phyloP scores from a whole-genome alignment of 2,329 filamentous ascomycete genomes.

The Neopestalotiopsis sp. region DNA sequence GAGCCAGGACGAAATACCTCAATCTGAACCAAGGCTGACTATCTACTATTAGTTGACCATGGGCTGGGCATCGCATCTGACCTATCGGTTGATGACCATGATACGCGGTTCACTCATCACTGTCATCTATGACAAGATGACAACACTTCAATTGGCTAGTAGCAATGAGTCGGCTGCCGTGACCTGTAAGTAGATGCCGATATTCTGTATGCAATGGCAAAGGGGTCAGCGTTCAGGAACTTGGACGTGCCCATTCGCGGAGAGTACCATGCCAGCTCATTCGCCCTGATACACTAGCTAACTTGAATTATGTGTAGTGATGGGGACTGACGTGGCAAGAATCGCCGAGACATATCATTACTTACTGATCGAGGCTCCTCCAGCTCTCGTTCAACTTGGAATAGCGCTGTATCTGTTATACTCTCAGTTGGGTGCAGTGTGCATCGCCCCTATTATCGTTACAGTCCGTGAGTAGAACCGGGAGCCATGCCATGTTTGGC shows the following conservation, averaged over 20 bases:
- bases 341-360: constrained; percentile 18
- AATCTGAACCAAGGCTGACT: neutral
- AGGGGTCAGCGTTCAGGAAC: neutral
- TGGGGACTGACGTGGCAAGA: constrained; percentile 27
- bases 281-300: too few species aligned
- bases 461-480: constrained; percentile 14
- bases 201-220: neutral
- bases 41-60: constrained; percentile 14
- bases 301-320: constrained; percentile 16
- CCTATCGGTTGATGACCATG: constrained; percentile 21
- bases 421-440: constrained; percentile 20
- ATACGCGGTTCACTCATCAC: constrained; percentile 18
- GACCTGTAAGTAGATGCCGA: constrained; percentile 1
- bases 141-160: constrained; percentile 5
- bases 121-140: constrained; percentile 19
- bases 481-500: too few species aligned
- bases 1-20: neutral
- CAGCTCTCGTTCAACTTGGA: constrained; percentile 14
- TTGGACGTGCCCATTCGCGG: too few species aligned
- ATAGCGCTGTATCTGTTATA: constrained; percentile 20
- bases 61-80: constrained; percentile 15
- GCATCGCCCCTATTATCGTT: constrained; percentile 20
- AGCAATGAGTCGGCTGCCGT: constrained; percentile 18
- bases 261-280: too few species aligned
- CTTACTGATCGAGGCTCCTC: constrained; percentile 16